Percentiles rank a stretch among this genome's conserved stretches.
Evolutionary conservation across 495 filamentous ascomycete species (phyloP).

Genomic region (Aspergillus carlsbadensis): DNA sequence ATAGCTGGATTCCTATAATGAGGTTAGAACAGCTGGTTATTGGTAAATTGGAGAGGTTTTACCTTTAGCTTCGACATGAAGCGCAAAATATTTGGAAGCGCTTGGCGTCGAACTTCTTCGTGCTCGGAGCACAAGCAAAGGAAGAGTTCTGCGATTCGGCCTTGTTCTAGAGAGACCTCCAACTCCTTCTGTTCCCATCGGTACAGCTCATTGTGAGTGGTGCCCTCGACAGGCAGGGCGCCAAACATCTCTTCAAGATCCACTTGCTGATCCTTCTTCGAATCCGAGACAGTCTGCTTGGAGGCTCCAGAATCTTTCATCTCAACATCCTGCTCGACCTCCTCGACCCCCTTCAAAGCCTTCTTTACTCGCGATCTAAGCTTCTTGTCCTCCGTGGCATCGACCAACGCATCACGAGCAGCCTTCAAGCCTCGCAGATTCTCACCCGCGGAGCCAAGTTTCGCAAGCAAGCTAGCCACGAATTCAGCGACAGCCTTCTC

Average conservation of each 20-base stretch:
- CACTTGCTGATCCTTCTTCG: slow-evolving; percentile 18
- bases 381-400: slow-evolving; percentile 38
- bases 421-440: slow-evolving; percentile 36
- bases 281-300: slow-evolving; percentile 3
- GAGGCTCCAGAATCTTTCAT: slow-evolving; percentile 24
- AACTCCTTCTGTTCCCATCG: slow-evolving; percentile 74
- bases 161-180: slow-evolving; percentile 71
- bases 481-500: slow-evolving; percentile 51
- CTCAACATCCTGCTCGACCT: slow-evolving; percentile 17
- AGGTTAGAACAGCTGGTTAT: too few species aligned
- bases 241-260: slow-evolving; percentile 45
- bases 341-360: slow-evolving; percentile 35
- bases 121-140: slow-evolving; percentile 73
- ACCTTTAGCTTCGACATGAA: slow-evolving; percentile 65
- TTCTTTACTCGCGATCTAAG: slow-evolving; percentile 41
- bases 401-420: slow-evolving; percentile 40
- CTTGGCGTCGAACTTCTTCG: slow-evolving; percentile 71
- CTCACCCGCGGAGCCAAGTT: slow-evolving; percentile 47
- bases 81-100: slow-evolving; percentile 63
- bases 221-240: slow-evolving; percentile 38
- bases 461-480: slow-evolving; percentile 48
- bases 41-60: background rate
- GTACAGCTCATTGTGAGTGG: slow-evolving; percentile 40
- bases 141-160: slow-evolving; percentile 62
- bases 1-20: slow-evolving; percentile 59